These are phyloP conservation scores for Naganishia onofrii DNA, from an alignment of 768 basidiomycete genomes.

Conservation along the genomic window DNA sequence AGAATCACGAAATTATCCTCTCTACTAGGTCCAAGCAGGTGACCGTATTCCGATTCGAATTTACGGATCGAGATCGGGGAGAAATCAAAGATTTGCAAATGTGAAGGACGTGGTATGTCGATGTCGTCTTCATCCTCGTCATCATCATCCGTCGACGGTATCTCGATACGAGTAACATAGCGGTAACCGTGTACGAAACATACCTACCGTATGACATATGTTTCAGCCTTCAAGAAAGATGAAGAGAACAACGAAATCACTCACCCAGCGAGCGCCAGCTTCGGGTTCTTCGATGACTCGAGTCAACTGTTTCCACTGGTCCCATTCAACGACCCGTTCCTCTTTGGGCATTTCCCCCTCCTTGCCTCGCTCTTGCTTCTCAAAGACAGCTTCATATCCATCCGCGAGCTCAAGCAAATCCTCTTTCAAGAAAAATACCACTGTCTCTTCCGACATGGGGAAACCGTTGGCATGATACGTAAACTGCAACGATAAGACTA, in stretches of 20 bases:
- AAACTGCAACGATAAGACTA: conserved; percentile 19
- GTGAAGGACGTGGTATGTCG: conserved; percentile 1
- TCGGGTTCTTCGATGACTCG: conserved; percentile 23
- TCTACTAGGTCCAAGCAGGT: conserved; percentile 7
- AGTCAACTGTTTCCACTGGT: conserved; percentile 12
- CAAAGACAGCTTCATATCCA: not conserved
- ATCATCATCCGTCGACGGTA: conserved; percentile 9
- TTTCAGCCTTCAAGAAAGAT: not conserved
- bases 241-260: not conserved
- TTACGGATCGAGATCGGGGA: conserved; percentile 14
- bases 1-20: conserved; percentile 18
- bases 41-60: conserved; percentile 15
- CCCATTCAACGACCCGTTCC: conserved; percentile 11
- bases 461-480: not conserved
- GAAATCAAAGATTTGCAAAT: conserved; percentile 21
- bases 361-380: not conserved
- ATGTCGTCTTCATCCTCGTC: conserved; percentile 13
- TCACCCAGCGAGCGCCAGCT: conserved; percentile 21
- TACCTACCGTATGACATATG: not conserved
- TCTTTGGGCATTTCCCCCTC: not conserved
- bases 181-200: conserved; percentile 25
- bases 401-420: conserved; percentile 18
- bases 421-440: conserved; percentile 25
- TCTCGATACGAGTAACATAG: conserved; percentile 8
- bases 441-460: not conserved